These are phyloP conservation scores for Kitagawia praeruptora DNA, from an alignment of 129 eudicot genomes.

Conservation along the genomic window DNA sequence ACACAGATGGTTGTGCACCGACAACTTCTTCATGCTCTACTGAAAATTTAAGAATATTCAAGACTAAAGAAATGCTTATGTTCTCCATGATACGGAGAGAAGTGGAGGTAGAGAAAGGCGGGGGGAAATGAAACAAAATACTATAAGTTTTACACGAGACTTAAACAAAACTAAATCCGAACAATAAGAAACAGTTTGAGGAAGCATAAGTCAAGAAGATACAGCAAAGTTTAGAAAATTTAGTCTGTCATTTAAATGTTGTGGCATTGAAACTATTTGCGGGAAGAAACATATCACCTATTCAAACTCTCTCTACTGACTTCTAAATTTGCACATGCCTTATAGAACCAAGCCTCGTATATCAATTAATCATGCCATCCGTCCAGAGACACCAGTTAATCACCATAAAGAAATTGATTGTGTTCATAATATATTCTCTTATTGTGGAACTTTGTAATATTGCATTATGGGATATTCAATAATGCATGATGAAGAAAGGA, in stretches of 20 bases:
- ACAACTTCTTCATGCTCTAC: too few relatives aligned
- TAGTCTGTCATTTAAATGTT: neutral
- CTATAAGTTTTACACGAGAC: neutral
- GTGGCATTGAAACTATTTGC: neutral
- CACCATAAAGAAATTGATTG: neutral
- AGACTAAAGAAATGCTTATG: too few relatives aligned
- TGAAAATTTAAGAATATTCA: neutral
- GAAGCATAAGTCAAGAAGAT: conserved; percentile 12
- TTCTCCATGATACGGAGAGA: neutral
- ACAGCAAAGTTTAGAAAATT: too few relatives aligned
- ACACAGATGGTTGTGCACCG: too few relatives aligned
- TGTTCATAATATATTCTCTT: too few relatives aligned
- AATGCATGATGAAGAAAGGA: too few relatives aligned
- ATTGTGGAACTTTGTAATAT: too few relatives aligned
- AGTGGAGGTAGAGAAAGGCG: neutral
- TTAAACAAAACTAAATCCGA: neutral
- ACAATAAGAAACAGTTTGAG: neutral
- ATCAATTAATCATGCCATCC: too few relatives aligned
- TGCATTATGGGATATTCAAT: too few relatives aligned
- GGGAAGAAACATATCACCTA: neutral
- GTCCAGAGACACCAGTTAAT: neutral
- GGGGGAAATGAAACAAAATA: too few relatives aligned
- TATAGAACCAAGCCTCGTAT: too few relatives aligned
- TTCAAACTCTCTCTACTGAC: neutral
- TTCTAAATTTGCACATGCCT: neutral